phyloP scores from a whole-genome alignment of 352 stramenopile genomes.

The Elongisporangium undulatum region DNA sequence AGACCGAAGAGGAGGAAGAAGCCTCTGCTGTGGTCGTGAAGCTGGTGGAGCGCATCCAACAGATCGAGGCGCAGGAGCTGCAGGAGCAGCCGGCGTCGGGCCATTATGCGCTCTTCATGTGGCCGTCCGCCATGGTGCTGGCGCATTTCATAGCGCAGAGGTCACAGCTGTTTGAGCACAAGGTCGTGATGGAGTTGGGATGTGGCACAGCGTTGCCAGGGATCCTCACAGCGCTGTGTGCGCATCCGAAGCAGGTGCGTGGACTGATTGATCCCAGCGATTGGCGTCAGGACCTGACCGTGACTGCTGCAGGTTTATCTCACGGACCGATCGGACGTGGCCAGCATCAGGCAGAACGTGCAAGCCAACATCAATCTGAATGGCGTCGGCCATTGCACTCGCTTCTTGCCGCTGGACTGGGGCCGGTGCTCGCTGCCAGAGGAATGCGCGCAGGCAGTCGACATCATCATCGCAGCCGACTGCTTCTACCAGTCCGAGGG shows the following conservation, averaged over 20 bases:
- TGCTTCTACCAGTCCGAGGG: slow-evolving; percentile 72
- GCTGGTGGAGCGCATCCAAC: slow-evolving; percentile 55
- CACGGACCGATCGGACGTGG: slow-evolving; percentile 45
- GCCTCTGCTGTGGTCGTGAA: slow-evolving; percentile 21
- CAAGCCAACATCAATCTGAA: slow-evolving; percentile 53
- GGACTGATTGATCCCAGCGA: background rate
- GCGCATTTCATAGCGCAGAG: slow-evolving; percentile 37
- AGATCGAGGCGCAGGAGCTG: slow-evolving; percentile 30
- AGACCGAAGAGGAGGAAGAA: background rate
- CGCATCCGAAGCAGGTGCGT: slow-evolving; percentile 17
- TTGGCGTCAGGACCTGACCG: background rate
- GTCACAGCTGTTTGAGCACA: slow-evolving; percentile 12
- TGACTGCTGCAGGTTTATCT: slow-evolving; percentile 28
- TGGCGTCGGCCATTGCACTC: slow-evolving; percentile 16
- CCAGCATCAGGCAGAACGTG: slow-evolving; percentile 43
- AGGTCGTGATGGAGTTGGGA: slow-evolving; percentile 54
- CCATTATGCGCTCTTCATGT: slow-evolving; percentile 67
- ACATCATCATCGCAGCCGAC: slow-evolving; percentile 56
- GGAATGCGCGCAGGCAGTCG: slow-evolving; percentile 27
- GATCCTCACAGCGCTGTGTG: slow-evolving; percentile 47
- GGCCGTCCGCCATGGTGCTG: slow-evolving; percentile 50
- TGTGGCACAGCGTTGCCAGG: slow-evolving; percentile 65
- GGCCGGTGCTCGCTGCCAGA: slow-evolving; percentile 27
- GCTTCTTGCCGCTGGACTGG: slow-evolving; percentile 48
- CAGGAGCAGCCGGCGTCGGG: slow-evolving; percentile 18